These are phyloP conservation scores for Candida sp. DNA, from an alignment of 1,139 yeast species.

Conservation along the genomic window DNA sequence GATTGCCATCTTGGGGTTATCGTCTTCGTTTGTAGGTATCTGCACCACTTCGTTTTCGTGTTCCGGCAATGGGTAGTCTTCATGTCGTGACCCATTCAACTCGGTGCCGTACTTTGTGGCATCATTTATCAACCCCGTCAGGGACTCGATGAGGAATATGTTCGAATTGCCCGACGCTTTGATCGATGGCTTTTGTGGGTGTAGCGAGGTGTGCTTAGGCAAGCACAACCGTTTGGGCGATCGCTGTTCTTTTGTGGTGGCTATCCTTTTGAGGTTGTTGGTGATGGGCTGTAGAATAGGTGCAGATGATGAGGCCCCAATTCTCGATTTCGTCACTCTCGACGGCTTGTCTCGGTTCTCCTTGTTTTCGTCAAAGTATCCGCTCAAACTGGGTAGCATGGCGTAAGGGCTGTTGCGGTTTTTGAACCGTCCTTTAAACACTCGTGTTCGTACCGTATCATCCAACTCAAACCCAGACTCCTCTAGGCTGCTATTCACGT, in stretches of 20 bases:
- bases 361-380: slow-evolving; percentile 35
- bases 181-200: slow-evolving; percentile 10
- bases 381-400: slow-evolving; percentile 33
- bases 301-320: slow-evolving; percentile 8
- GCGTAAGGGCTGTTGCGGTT: slow-evolving; percentile 23
- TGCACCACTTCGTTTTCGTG: slow-evolving; percentile 63
- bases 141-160: slow-evolving; percentile 67
- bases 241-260: slow-evolving; percentile 1
- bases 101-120: slow-evolving; percentile 83
- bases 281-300: slow-evolving; percentile 36
- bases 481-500: slow-evolving; percentile 20
- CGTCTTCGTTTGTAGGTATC: slow-evolving; percentile 59
- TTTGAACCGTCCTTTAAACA: slow-evolving; percentile 42
- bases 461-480: slow-evolving; percentile 43
- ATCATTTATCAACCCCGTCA: slow-evolving; percentile 67
- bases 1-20: slow-evolving; percentile 54
- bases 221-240: slow-evolving; percentile 36
- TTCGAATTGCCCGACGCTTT: slow-evolving; percentile 1
- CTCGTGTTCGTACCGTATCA: slow-evolving; percentile 50
- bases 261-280: slow-evolving; percentile 15
- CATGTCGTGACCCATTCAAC: slow-evolving; percentile 64
- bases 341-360: slow-evolving; percentile 28
- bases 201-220: slow-evolving; percentile 35
- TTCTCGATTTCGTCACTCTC: slow-evolving; percentile 7
- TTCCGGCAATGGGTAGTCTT: slow-evolving; percentile 68